Base-by-base conservation (phyloP, 176 grass and related monocot species). In the Leersia perrieri region DNA sequence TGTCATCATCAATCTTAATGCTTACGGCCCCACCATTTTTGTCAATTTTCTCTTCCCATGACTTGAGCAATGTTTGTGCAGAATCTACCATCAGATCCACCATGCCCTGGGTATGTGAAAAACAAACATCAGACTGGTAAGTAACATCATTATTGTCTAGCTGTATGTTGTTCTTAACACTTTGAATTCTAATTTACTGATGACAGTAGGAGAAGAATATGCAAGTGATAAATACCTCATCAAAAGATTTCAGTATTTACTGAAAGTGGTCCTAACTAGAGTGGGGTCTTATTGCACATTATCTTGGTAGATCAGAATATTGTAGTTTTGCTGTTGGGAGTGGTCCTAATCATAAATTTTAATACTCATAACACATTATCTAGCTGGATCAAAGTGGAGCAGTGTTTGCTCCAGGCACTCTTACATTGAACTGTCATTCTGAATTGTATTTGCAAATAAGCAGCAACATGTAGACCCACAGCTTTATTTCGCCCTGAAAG, bases 61-160 rank as follows among this genome's bases (percentile, higher is more conserved):
- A 88, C 47, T 77, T 82, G 10, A 98, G 12, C 58, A 98, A 38
- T 41, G 90, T 80, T 23, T 87, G 70, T 5, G 96, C 85, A 61
- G 89, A 98, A 84, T 98, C 96, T 61, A 95, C 88, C 96, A 98
- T 98, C 62, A 95, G 83, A 91, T 95, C 88, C 82, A 98, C 81
- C 96, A 98, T 98, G 36, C 88, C 88, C 96, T 98, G 39, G 39
- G 71, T 29, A 60, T 51, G 33, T 42, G 72, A 61, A 85, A 45
- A 47, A 42, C n/a, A 31, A 44, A 57, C 3, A 30, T 79, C 33
- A 75, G 8, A 16, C 10, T 47, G 26, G 39, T 44, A 73, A 47
- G 14, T 47, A 40, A 29, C 66, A 35, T 60, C 63, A 65, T 77
- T 28, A 68, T 2, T 36, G 27, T 63, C 38, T 71, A 84, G 22